Evolutionary conservation across 2,329 filamentous ascomycete genomes (phyloP).

Genomic region (Xylaria sp.): DNA sequence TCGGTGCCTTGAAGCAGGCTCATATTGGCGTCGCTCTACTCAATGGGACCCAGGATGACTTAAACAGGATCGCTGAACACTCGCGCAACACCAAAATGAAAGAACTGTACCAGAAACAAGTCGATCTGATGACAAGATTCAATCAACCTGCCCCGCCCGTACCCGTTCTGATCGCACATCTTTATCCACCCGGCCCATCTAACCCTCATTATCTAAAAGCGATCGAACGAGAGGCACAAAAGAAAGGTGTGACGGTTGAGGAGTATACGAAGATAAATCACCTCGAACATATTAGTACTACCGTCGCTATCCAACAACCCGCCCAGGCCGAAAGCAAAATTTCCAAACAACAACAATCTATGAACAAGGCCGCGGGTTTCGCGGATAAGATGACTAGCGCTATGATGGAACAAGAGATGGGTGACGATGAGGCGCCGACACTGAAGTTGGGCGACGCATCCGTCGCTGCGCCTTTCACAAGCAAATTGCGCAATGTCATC

Average conservation of each 20-base stretch:
- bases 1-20: constrained; percentile 96
- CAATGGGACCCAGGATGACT: constrained; percentile 92
- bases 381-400: constrained; percentile 86
- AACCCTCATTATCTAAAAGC: constrained; percentile 97
- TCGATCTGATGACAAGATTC: constrained; percentile 90
- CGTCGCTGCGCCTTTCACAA: constrained; percentile 96
- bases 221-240: constrained; percentile 84
- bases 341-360: constrained; percentile 71
- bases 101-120: constrained; percentile 97
- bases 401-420: constrained; percentile 91
- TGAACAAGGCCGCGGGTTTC: constrained; percentile 78
- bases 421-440: constrained; percentile 89
- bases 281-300: constrained; percentile 73
- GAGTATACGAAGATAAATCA: constrained; percentile 67
- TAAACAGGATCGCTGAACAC: constrained; percentile 92
- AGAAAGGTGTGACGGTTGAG: constrained; percentile 75
- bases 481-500: constrained; percentile 95
- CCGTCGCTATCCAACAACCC: constrained; percentile 72
- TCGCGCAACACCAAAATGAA: constrained; percentile 97
- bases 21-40: constrained; percentile 96
- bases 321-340: constrained; percentile 65
- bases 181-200: constrained; percentile 88
- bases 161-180: constrained; percentile 89
- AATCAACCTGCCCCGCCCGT: constrained; percentile 94
- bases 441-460: constrained; percentile 98